These are phyloP conservation scores for Medicago ruthenica DNA, from an alignment of 306 rosid species.

Conservation along the genomic window DNA sequence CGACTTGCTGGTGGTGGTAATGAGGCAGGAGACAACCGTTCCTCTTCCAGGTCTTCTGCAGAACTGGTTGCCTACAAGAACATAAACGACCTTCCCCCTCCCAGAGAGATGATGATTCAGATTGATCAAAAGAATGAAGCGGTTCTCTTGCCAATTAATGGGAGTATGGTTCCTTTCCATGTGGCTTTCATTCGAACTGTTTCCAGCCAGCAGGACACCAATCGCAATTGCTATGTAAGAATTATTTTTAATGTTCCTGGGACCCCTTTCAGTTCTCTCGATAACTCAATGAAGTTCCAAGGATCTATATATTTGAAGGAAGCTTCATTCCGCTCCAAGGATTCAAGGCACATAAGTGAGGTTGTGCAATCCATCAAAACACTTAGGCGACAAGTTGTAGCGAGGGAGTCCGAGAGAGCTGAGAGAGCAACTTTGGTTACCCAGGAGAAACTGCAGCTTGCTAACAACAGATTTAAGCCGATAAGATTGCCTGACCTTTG, in stretches of 20 bases:
- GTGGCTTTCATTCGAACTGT: conserved; percentile 87
- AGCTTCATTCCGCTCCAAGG: conserved; percentile 94
- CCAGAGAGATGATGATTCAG: conserved; percentile 87
- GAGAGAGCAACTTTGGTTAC: conserved; percentile 96
- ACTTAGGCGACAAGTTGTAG: conserved; percentile 82
- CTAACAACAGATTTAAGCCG: conserved; percentile 90
- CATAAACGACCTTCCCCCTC: conserved; percentile 79
- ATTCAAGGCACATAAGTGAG: conserved; percentile 85
- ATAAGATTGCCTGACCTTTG: conserved; percentile 82
- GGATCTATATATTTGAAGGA: conserved; percentile 90
- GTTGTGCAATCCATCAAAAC: conserved; percentile 83
- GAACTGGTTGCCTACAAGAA: conserved; percentile 86
- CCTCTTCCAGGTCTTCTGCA: conserved; percentile 56
- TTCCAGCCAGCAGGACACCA: conserved; percentile 74
- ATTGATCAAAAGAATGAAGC: conserved; percentile 93
- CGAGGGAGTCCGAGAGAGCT: conserved; percentile 97
- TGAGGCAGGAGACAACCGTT: conserved; percentile 66
- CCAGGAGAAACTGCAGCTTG: conserved; percentile 90
- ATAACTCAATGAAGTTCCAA: conserved; percentile 69
- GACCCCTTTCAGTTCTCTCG: conserved; percentile 87
- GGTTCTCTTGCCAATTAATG: conserved; percentile 85
- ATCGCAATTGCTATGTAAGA: conserved; percentile 60
- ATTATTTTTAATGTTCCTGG: conserved; percentile 90
- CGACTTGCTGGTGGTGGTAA: conserved; percentile 86
- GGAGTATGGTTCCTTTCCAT: conserved; percentile 94